A percentile compares a stretch with the other conserved stretches of the same genome.
Conservation (phyloP, 371 early-diverging fungal genomes). For the Lichtheimia ramosa region DNA sequence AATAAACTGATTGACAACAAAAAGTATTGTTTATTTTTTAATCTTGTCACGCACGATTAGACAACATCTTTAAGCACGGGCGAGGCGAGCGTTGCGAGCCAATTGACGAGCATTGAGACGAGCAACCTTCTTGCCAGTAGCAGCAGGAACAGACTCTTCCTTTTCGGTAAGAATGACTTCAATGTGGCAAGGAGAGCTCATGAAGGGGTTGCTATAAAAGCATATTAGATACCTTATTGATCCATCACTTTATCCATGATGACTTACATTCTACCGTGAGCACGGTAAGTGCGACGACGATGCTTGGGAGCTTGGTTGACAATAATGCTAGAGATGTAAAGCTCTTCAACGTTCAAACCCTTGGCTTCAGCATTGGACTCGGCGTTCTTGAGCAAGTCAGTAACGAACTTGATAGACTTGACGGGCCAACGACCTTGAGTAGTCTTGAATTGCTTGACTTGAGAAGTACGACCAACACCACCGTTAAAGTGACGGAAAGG, state of each 20-base stretch:
- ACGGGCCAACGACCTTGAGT: slow-evolving; percentile 99
- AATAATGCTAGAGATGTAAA: slow-evolving; percentile 93
- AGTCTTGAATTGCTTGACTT: slow-evolving; percentile 94
- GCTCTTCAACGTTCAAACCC: slow-evolving; percentile 83
- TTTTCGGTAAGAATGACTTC: slow-evolving; percentile 90
- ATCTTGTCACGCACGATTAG: too few relatives aligned
- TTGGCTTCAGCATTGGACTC: slow-evolving; percentile 94
- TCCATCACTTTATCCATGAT: too few relatives aligned
- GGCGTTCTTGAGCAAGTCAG: slow-evolving; percentile 96
- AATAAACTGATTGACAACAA: too few relatives aligned
- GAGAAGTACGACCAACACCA: slow-evolving; percentile 97
- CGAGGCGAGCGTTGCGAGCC: slow-evolving; percentile 54
- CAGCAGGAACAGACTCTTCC: slow-evolving; percentile 72
- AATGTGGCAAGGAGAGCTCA: slow-evolving; percentile 96
- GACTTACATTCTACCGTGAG: slow-evolving; percentile 92
- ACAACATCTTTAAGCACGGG: slow-evolving; percentile 18
- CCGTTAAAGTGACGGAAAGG: slow-evolving; percentile 98
- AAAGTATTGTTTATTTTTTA: too few relatives aligned
- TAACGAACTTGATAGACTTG: slow-evolving; percentile 94
- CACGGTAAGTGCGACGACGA: slow-evolving; percentile 97
- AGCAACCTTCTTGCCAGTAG: slow-evolving; percentile 53
- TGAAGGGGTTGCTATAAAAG: slow-evolving; percentile 73
- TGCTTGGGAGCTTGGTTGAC: slow-evolving; percentile 99
- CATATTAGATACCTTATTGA: too few relatives aligned
- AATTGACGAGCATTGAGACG: slow-evolving; percentile 55